Evolutionary conservation across 75 land plant species (phyloP).

Genomic region (Ceratopteris richardii): DNA sequence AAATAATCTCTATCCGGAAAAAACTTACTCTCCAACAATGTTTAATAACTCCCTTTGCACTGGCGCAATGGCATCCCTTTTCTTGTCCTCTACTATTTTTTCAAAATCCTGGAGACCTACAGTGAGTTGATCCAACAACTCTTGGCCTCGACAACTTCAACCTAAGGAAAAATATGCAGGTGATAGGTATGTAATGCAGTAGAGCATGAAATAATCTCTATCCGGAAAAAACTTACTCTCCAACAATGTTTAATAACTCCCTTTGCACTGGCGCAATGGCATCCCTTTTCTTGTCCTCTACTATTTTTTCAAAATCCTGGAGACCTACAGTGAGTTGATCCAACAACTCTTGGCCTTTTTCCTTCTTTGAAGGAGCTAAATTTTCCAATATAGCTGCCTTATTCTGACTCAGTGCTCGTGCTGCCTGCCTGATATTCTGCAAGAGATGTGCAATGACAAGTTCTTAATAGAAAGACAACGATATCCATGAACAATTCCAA

Average conservation of each 20-base stretch:
- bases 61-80: conserved; percentile 60
- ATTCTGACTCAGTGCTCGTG: conserved; percentile 68
- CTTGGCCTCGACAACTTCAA: no score
- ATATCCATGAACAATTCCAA: no score
- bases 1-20: no score
- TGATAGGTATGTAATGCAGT: no score
- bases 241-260: conserved; percentile 77
- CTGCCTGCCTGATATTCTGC: conserved; percentile 87
- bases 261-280: conserved; percentile 77
- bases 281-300: conserved; percentile 60
- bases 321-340: conserved; percentile 64
- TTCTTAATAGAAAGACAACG: neutral
- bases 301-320: conserved; percentile 71
- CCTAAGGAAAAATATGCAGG: no score
- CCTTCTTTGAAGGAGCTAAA: conserved; percentile 78
- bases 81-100: conserved; percentile 58
- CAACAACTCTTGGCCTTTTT: conserved; percentile 57
- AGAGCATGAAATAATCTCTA: no score
- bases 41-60: conserved; percentile 86
- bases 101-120: conserved; percentile 79
- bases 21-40: conserved; percentile 72
- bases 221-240: conserved; percentile 41
- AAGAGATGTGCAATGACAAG: no score
- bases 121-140: conserved; percentile 53
- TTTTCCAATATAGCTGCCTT: conserved; percentile 54